Conservation (phyloP, 495 filamentous ascomycete species). For the Xylaria telfairii region DNA sequence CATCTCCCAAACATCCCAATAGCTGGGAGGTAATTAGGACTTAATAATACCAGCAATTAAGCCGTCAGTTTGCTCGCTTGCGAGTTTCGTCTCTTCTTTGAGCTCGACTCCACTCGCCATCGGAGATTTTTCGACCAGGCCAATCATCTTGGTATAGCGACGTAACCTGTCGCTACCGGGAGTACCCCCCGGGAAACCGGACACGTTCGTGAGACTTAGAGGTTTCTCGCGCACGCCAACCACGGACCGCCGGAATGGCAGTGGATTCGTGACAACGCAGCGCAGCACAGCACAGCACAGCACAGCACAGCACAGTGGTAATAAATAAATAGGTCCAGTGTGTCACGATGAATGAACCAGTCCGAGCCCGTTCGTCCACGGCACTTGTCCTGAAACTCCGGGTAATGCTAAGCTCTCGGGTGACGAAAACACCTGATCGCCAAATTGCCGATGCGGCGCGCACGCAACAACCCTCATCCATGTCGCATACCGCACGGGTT, state of each 20-base stretch:
- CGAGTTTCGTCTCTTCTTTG: neutral
- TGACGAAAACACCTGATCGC: constrained; percentile 22
- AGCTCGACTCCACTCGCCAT: constrained; percentile 4
- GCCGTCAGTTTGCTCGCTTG: constrained; percentile 15
- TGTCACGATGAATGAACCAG: too few relatives aligned
- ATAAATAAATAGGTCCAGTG: neutral
- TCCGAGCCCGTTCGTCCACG: neutral
- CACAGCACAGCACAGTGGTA: neutral
- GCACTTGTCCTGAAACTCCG: constrained; percentile 19
- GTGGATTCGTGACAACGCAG: neutral
- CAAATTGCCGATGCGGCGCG: constrained; percentile 3
- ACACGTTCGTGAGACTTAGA: neutral
- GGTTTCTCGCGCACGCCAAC: neutral
- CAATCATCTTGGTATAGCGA: neutral
- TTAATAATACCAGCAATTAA: constrained; percentile 6
- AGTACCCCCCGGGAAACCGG: neutral
- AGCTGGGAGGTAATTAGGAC: neutral
- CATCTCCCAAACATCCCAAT: constrained; percentile 6
- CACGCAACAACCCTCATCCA: constrained; percentile 10
- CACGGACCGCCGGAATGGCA: neutral
- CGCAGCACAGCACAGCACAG: neutral
- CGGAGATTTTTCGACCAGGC: constrained; percentile 16
- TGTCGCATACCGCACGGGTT: constrained; percentile 5
- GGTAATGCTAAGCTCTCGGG: constrained; percentile 10
- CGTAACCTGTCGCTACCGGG: constrained; percentile 8